A percentile compares a stretch with the other conserved stretches of the same genome.
These are phyloP conservation scores for Penicillium paneum DNA, from an alignment of 2,329 filamentous ascomycete species.

Conservation along the genomic window DNA sequence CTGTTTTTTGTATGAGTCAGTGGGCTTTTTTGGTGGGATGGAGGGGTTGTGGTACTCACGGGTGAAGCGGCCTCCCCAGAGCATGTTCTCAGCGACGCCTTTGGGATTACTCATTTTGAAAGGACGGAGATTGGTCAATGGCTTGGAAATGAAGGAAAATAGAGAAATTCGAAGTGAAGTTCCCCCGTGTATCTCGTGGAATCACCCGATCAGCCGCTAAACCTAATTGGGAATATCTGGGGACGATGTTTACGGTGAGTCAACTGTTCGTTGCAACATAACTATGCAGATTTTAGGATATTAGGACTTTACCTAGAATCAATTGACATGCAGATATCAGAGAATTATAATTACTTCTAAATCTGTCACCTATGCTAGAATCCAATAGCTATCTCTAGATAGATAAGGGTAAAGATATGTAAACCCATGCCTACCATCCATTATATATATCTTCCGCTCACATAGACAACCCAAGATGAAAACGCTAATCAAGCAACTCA, in stretches of 20 bases:
- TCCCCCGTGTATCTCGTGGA: conserved; percentile 7
- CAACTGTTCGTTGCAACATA: background rate
- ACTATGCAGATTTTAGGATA: no score
- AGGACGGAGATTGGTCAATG: conserved; percentile 11
- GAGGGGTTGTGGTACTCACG: conserved; percentile 37
- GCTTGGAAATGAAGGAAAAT: conserved; percentile 1
- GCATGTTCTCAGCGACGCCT: conserved; percentile 50
- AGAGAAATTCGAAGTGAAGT: conserved; percentile 5
- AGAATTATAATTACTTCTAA: background rate
- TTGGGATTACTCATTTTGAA: conserved; percentile 38
- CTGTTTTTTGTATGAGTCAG: conserved; percentile 43
- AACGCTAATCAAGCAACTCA: conserved; percentile 25
- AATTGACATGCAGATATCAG: background rate
- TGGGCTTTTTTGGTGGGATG: conserved; percentile 9
- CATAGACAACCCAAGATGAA: background rate
- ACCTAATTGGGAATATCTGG: conserved; percentile 11
- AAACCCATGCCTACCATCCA: background rate
- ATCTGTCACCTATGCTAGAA: background rate
- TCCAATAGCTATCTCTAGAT: background rate
- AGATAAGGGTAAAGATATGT: background rate
- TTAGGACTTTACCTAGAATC: background rate
- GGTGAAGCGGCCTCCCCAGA: conserved; percentile 62
- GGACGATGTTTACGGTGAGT: conserved; percentile 4
- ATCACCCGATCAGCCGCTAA: conserved; percentile 14
- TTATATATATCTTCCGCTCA: background rate